Evolutionary conservation across 2,329 filamentous ascomycete genomes (phyloP).

Genomic region (Apiospora saccharicola): DNA sequence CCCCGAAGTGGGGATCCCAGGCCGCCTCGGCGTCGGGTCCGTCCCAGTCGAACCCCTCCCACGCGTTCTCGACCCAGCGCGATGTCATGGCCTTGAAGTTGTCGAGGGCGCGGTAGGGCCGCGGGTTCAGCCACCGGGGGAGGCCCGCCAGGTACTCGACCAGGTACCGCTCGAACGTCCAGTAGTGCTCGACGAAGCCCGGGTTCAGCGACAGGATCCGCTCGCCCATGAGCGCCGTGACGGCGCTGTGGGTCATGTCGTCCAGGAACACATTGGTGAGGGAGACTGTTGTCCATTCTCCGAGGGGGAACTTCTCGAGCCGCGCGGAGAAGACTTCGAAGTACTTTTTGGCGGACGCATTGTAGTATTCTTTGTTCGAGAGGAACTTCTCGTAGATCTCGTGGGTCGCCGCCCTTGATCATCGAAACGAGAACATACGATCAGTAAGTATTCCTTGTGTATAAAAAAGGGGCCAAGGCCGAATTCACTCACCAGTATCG

Average conservation of each 20-base stretch:
- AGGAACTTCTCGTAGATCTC: conserved; percentile 33
- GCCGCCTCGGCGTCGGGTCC: conserved; percentile 28
- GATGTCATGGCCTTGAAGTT: conserved; percentile 29
- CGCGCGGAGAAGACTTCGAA: conserved; percentile 26
- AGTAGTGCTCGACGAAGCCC: conserved; percentile 36
- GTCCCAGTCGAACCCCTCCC: conserved; percentile 32
- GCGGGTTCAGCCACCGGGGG: conserved; percentile 34
- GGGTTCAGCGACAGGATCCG: conserved; percentile 36
- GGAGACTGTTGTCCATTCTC: conserved; percentile 33
- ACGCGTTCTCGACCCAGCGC: conserved; percentile 28
- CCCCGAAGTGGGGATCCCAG: conserved; percentile 42
- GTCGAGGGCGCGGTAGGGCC: conserved; percentile 31
- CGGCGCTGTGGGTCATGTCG: conserved; percentile 35
- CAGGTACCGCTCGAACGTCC: conserved; percentile 36
- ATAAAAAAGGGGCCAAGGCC: not conserved
- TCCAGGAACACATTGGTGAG: conserved; percentile 33
- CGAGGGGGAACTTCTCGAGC: conserved; percentile 29
- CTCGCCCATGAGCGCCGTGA: conserved; percentile 35
- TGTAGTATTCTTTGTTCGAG: conserved; percentile 24
- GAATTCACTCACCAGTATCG: conserved; percentile 34
- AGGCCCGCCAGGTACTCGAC: conserved; percentile 34
- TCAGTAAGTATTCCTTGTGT: not conserved
- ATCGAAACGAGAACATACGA: too few species aligned
- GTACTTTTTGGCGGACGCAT: conserved; percentile 29
- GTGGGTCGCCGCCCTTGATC: conserved; percentile 17